A percentile compares a stretch with the other conserved stretches of the same genome.
Evolutionary conservation across 2,329 filamentous ascomycete species (phyloP).

Genomic region (Pyrenophora teres): DNA sequence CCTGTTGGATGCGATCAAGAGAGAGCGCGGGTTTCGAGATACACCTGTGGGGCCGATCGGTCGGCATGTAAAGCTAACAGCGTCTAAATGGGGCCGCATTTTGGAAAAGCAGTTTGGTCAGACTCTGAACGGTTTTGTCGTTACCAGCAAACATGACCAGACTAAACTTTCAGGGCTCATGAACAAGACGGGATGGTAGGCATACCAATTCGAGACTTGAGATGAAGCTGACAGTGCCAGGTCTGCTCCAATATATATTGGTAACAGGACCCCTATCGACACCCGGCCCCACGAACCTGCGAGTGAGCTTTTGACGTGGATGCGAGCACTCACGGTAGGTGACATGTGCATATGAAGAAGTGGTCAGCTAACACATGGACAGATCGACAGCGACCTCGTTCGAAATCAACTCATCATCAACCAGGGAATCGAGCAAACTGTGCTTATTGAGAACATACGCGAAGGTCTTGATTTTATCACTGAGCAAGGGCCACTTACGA

Average conservation of each 20-base stretch:
- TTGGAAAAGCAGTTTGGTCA: slow-evolving; percentile 78
- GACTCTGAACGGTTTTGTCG: slow-evolving; percentile 76
- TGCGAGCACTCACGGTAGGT: slow-evolving; percentile 71
- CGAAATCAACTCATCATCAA: slow-evolving; percentile 83
- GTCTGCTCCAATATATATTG: slow-evolving; percentile 67
- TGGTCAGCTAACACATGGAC: slow-evolving; percentile 22
- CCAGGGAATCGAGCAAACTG: slow-evolving; percentile 79
- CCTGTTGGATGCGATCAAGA: slow-evolving; percentile 70
- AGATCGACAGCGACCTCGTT: slow-evolving; percentile 79
- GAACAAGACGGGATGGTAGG: slow-evolving; percentile 42
- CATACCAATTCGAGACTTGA: background rate
- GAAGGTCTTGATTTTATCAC: slow-evolving; percentile 74
- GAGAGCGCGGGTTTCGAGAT: slow-evolving; percentile 69
- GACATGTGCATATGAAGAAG: background rate
- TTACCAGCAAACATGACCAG: slow-evolving; percentile 77
- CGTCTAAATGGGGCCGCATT: slow-evolving; percentile 81
- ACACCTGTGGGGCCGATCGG: slow-evolving; percentile 86
- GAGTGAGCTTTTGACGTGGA: slow-evolving; percentile 71
- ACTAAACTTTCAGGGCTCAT: slow-evolving; percentile 70
- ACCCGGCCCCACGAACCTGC: slow-evolving; percentile 75
- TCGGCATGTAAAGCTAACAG: slow-evolving; percentile 72
- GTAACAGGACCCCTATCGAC: slow-evolving; percentile 60
- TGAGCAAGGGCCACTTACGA: slow-evolving; percentile 53
- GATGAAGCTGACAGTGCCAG: slow-evolving; percentile 30
- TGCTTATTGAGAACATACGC: slow-evolving; percentile 71